Base-by-base conservation (phyloP, 495 filamentous ascomycete genomes). In the Penicillium simplicissimum region DNA sequence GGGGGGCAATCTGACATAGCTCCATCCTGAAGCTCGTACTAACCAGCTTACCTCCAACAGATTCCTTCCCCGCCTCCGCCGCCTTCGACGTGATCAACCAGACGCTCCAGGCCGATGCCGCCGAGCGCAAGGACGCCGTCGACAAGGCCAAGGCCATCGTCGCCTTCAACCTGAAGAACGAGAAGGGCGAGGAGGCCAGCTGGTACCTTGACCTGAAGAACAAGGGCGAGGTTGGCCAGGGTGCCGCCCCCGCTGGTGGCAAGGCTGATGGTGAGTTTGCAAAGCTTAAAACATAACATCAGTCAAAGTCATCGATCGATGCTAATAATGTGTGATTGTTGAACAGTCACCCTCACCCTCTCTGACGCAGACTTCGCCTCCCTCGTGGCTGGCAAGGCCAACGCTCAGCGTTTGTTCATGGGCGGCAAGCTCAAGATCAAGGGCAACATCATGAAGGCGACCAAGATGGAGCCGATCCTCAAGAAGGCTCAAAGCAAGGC, bases 381-480 rank as follows among this genome's bases (percentile, higher is more conserved):
- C 70, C 84, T 98, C 58, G 87, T 96, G 52, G 72, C 84, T 52
- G 95, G 96, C 67, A 93, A 96, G 83, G 92, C 89, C 70, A 93
- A 97, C 65, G 93, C 95, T 55, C 95, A 98, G 84, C 87, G 87
- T 68, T 76, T 98, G 59, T 98, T 98, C 81, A 97, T 98, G 93
- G 84, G 84, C 8, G 95, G 95, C 70, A 96, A 96, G 83, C 82
- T 98, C 71, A 98, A 97, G 88, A 86, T 98, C 70, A 96, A 93
- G 85, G 95, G 95, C 52, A 92, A 98, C 76, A 88, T 98, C 52
- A 98, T 98, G 96, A 96, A 96, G 86, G 95, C 95, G 25, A 97
- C 95, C 47, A 97, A 96, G 87, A 88, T 95, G 77, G 92, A 97
- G 76, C 92, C 93, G 55, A 87, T 97, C 71, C 79, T 98, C 62